phyloP scores from a whole-genome alignment of 345 rosid genomes.

The Diplotaxis tenuifolia region DNA sequence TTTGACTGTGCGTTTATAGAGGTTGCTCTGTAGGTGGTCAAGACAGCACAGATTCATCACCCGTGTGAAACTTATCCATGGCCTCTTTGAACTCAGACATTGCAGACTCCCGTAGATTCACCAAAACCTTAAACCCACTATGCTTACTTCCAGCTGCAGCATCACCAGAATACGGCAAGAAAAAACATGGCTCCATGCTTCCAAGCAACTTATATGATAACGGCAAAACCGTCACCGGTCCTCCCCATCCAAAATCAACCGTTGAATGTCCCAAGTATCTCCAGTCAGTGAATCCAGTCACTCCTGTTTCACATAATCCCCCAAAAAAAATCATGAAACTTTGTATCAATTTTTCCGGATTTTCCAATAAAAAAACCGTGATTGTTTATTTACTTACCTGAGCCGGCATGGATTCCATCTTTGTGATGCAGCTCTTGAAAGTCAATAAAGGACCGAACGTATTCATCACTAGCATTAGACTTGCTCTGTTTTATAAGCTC shows the following conservation, averaged over 20 bases:
- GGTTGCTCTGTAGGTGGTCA: neutral
- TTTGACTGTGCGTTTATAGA: neutral
- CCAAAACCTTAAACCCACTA: slow-evolving; percentile 69
- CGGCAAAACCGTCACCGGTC: slow-evolving; percentile 70
- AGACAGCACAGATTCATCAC: slow-evolving; percentile 44
- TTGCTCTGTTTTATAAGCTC: slow-evolving; percentile 77
- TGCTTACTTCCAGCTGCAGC: slow-evolving; percentile 38
- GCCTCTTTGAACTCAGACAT: slow-evolving; percentile 53
- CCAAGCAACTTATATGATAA: slow-evolving; percentile 63
- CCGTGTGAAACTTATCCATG: slow-evolving; percentile 54
- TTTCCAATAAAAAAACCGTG: neutral
- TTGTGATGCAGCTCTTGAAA: slow-evolving; percentile 52
- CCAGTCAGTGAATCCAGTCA: slow-evolving; percentile 95
- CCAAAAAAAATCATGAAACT: neutral
- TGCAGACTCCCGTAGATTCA: slow-evolving; percentile 53
- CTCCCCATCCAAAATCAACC: slow-evolving; percentile 91
- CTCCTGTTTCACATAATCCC: slow-evolving; percentile 28
- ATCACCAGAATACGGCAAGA: slow-evolving; percentile 65
- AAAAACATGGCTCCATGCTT: slow-evolving; percentile 76
- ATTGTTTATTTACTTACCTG: slow-evolving; percentile 22
- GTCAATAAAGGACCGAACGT: slow-evolving; percentile 74
- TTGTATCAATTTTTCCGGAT: no score
- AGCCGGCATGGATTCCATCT: slow-evolving; percentile 55
- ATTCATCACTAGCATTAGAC: slow-evolving; percentile 52
- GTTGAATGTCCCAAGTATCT: slow-evolving; percentile 77